Evolutionary conservation across 495 filamentous ascomycete species (phyloP).

Genomic region (Penicillium waksmanii): DNA sequence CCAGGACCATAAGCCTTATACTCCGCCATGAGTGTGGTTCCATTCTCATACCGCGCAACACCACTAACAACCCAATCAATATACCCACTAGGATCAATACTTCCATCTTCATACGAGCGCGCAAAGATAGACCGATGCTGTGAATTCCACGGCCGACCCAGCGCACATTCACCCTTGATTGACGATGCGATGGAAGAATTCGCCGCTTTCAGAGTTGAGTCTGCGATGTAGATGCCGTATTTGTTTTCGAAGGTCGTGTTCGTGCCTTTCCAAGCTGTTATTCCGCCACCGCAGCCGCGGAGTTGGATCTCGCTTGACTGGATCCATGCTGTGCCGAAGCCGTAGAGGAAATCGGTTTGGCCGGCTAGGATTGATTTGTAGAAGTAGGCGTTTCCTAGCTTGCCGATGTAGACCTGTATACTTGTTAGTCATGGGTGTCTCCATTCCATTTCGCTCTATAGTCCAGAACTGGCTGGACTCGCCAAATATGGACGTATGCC

Average conservation of each 20-base stretch:
- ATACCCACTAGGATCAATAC: constrained; percentile 55
- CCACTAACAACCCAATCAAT: constrained; percentile 53
- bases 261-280: constrained; percentile 69
- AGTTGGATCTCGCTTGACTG: constrained; percentile 48
- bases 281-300: constrained; percentile 61
- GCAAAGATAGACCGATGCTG: constrained; percentile 58
- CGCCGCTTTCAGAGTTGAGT: constrained; percentile 50
- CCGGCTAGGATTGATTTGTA: constrained; percentile 56
- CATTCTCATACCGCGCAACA: constrained; percentile 40
- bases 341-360: constrained; percentile 64
- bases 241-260: constrained; percentile 66
- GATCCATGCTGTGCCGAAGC: constrained; percentile 56
- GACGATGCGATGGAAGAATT: constrained; percentile 51
- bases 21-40: constrained; percentile 59
- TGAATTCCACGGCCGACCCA: constrained; percentile 64
- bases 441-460: too few species aligned
- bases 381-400: constrained; percentile 64
- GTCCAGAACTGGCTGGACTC: too few species aligned
- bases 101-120: constrained; percentile 53
- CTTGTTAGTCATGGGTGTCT: too few species aligned
- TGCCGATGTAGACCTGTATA: constrained; percentile 59
- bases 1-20: constrained; percentile 58
- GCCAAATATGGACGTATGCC: too few species aligned
- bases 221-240: constrained; percentile 63
- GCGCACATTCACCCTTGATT: constrained; percentile 54